Evolutionary conservation across 768 basidiomycete species (phyloP), one percentile per base, ranked within the genome.

Genomic region (Cystobasidium ongulense): DNA sequence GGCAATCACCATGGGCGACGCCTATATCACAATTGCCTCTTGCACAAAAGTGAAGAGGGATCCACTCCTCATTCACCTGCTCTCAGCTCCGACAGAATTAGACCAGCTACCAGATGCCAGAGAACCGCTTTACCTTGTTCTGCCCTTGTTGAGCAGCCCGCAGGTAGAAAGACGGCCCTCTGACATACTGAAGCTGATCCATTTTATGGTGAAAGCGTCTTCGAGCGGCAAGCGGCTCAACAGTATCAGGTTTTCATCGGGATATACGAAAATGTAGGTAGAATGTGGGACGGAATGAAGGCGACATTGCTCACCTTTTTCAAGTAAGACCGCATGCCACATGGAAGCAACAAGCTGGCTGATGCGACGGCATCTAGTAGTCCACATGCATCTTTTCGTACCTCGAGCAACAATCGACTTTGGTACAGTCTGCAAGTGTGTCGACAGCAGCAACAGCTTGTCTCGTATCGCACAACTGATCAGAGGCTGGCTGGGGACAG

Each of bases 1-100:
- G 27, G 7, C 53, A 29, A 31, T 27, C 68, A 23, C 39, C 21
- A 50, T 3, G 13, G 61, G 46, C 10, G 46, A 39, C 59, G 33
- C n/a, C 29, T 57, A 57, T 72, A 35, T 54, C 54, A 54, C 17
- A 64, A 21, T 5, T 13, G 54, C 59, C 23, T 53, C 35, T 11
- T 18, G 35, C 52, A 57, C 68, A 71, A 41, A 72, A 43, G 33
- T 18, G 18, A 31, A 17, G 29, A 63, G 59, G 71, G 71, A 63
- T 62, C 71, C 59, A 72, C 59, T 72, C 71, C 71, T 63, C 31
- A 35, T 23, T 21, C 25, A 50, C 71, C 50, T 57, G 68, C 68
- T 36, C 68, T 71, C 52, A 27, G 68, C 68, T 54, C 17, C 29
- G 13, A 25, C 4, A 5, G 21, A 39, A 39, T 13, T 4, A 5